Evolutionary conservation across 139 green algal species (phyloP), one percentile per base, ranked within the genome.

Genomic region (Pseudopediastrum boryanum): DNA sequence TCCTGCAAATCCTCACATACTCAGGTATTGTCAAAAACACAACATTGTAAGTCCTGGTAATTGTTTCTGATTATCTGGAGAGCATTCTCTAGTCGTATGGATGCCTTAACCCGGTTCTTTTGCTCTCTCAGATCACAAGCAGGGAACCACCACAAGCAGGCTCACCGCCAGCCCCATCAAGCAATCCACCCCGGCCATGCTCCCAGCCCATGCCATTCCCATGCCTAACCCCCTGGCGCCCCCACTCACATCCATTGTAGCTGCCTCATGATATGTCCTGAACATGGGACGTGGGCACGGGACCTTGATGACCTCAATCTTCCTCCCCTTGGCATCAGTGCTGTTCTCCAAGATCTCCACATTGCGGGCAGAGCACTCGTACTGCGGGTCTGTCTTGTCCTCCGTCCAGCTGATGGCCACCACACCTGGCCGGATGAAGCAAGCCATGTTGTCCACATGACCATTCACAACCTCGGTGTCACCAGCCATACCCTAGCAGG

Each of bases 391-490:
- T 35, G 80, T 83, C 31, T 80, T 79, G 77, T 94, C 84, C 63
- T 95, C 86, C 44, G 81, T 86, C 91, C 91, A 95, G 36, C 90
- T 80, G 39, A 95, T 85, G 13, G 88, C 76, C 4, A 95, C 83
- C 21, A 86, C 78, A 29, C 91, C 91, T 1, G 90, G 90, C n/a
- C 79, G n/a, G 21, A 84, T 71, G 80, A 95, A 95, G 73, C 84
- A 90, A 23, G 84, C 86, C 51, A 95, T 77, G 82, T 95, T 95
- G 85, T 95, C 91, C 39, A 95, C 89, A 68, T 95, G 91, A 6
- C 91, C 91, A 78, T 95, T 92, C 39, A 84, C 81, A n/a, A 92
- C 82, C 31, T 77, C 67, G 59, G 87, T 85, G 64, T 92, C 89
- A 27, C 89, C 87, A 0, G 77, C 70, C 19, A n/a, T 38, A 21